Conservation (phyloP, 805 yeast species). For the Pichia paraexigua region DNA sequence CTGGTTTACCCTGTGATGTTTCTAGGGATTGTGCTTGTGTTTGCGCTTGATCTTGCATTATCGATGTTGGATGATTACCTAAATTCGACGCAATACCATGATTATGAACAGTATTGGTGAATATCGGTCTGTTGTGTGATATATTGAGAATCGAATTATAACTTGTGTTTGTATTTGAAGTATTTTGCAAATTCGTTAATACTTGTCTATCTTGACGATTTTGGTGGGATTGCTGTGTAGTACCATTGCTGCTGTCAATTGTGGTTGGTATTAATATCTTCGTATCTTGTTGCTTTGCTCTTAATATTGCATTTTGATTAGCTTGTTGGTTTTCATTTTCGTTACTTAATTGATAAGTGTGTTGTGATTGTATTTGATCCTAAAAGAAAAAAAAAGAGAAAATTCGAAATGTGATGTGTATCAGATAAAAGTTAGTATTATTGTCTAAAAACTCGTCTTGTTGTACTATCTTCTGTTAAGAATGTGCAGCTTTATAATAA, state of each 20-base stretch:
- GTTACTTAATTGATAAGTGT: neutral
- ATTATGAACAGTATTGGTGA: conserved; percentile 5
- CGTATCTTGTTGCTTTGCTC: neutral
- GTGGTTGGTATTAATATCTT: neutral
- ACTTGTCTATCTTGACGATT: conserved; percentile 1
- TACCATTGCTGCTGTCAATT: neutral
- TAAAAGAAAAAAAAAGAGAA: neutral
- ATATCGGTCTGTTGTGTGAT: conserved; percentile 9
- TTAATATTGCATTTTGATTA: neutral
- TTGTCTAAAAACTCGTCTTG: neutral
- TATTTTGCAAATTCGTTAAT: conserved; percentile 1
- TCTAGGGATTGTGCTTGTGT: conserved; percentile 5
- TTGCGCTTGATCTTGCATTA: neutral
- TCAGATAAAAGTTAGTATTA: neutral
- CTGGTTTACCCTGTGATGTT: conserved; percentile 1
- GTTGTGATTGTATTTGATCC: neutral
- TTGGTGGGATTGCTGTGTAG: neutral
- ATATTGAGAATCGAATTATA: conserved; percentile 6
- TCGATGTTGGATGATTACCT: neutral
- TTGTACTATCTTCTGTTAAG: no score
- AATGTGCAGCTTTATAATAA: no score
- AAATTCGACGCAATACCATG: conserved; percentile 6
- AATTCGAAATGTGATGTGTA: neutral
- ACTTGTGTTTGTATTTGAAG: neutral
- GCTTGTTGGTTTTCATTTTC: neutral